Conservation (phyloP, 495 filamentous ascomycete genomes). For the Tuber brumale region DNA sequence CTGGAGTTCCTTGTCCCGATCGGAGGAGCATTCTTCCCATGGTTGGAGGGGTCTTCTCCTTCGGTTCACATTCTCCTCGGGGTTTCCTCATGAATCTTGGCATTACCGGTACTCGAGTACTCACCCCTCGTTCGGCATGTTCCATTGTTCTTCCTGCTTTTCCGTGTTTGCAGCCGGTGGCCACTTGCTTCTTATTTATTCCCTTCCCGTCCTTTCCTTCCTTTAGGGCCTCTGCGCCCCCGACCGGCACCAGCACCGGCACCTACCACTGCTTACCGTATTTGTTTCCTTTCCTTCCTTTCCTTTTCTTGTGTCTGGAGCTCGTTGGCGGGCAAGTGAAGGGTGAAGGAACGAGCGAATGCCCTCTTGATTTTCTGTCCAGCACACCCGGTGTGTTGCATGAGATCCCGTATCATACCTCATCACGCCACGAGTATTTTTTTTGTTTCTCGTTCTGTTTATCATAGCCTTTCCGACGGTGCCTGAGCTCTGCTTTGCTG, state of each 20-base stretch:
- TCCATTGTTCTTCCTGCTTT: neutral
- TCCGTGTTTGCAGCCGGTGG: neutral
- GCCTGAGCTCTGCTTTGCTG: neutral
- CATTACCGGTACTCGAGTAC: too few relatives aligned
- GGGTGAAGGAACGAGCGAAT: neutral
- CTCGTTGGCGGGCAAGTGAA: neutral
- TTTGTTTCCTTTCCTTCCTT: neutral
- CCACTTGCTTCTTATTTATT: neutral
- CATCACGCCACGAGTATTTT: neutral
- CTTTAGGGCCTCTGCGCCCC: neutral
- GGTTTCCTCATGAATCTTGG: neutral
- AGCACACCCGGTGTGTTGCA: neutral
- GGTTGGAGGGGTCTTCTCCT: neutral
- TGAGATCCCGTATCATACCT: neutral
- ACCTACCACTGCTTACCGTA: neutral
- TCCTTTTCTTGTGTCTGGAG: neutral
- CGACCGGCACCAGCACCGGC: neutral
- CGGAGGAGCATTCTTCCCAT: neutral
- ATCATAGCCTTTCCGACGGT: neutral
- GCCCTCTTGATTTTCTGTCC: neutral
- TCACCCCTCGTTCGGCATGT: neutral
- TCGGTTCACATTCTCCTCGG: neutral
- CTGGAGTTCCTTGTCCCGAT: neutral
- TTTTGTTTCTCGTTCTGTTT: neutral
- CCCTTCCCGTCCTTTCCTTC: neutral